Evolutionary conservation across 2,329 filamentous ascomycete genomes (phyloP).

Genomic region (Alternaria incomplexa): DNA sequence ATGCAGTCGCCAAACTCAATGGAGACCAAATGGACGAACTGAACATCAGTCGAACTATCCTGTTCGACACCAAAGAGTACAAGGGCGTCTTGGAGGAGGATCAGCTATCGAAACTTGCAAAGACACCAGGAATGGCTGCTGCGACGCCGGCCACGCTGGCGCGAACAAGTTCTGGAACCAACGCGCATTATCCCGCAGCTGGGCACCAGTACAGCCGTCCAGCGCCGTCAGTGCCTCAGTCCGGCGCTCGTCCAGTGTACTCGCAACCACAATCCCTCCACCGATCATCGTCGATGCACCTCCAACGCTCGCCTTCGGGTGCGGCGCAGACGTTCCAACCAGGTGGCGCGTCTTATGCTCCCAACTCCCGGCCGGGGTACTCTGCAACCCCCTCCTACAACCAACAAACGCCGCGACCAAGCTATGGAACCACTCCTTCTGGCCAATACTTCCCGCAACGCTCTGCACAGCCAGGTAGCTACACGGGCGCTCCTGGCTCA

Average conservation of each 20-base stretch:
- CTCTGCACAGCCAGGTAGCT: conserved; percentile 35
- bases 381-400: conserved; percentile 35
- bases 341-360: conserved; percentile 35
- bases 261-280: conserved; percentile 43
- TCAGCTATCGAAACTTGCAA: conserved; percentile 58
- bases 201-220: conserved; percentile 42
- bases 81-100: conserved; percentile 85
- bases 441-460: conserved; percentile 42
- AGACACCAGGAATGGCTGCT: conserved; percentile 43
- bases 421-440: conserved; percentile 29
- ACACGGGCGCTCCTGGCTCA: conserved; percentile 34
- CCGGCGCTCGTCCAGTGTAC: conserved; percentile 40
- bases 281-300: conserved; percentile 46
- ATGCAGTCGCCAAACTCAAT: conserved; percentile 83
- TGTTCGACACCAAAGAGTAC: conserved; percentile 75
- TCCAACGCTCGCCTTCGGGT: conserved; percentile 43
- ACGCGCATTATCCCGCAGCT: conserved; percentile 36
- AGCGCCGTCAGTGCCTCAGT: conserved; percentile 31
- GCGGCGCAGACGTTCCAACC: conserved; percentile 38
- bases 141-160: conserved; percentile 37
- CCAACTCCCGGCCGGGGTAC: conserved; percentile 35
- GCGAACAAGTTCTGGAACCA: conserved; percentile 34
- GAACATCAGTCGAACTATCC: conserved; percentile 78
- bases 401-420: conserved; percentile 41
- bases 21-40: conserved; percentile 85